Evolutionary conservation across 768 basidiomycete genomes (phyloP).

Genomic region (Albatrellus ellisii): DNA sequence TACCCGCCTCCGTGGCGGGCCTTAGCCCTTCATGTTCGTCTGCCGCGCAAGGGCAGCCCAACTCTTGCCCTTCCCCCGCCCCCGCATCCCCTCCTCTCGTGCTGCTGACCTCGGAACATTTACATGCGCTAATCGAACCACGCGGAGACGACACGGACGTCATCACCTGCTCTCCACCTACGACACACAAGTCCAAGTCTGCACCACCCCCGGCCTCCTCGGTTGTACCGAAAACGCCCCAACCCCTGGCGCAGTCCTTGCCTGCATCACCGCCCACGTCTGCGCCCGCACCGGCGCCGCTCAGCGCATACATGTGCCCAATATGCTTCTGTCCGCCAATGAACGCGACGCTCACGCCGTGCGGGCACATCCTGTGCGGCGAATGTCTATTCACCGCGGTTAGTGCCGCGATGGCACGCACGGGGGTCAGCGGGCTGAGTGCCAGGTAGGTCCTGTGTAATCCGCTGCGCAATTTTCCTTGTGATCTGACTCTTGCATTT

Average conservation of each 20-base stretch:
- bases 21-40: too few species aligned
- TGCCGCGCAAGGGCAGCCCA: too few species aligned
- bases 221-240: background rate
- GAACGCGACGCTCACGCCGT: conserved; percentile 13
- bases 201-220: background rate
- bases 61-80: too few species aligned
- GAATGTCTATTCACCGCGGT: conserved; percentile 14
- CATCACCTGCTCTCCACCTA: too few species aligned
- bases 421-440: conserved; percentile 9
- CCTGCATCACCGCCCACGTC: background rate
- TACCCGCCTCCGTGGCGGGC: too few species aligned
- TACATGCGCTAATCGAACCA: background rate
- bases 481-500: background rate
- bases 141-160: too few species aligned
- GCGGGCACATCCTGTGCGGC: conserved; percentile 14
- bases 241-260: background rate
- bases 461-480: background rate
- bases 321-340: conserved; percentile 12
- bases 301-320: conserved; percentile 12
- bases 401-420: conserved; percentile 8
- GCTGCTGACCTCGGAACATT: background rate
- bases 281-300: conserved; percentile 6
- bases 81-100: too few species aligned
- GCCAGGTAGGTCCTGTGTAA: conserved; percentile 7
- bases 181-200: background rate